phyloP scores from a whole-genome alignment of 2,329 filamentous ascomycete species.

The Colletotrichum somersetense region DNA sequence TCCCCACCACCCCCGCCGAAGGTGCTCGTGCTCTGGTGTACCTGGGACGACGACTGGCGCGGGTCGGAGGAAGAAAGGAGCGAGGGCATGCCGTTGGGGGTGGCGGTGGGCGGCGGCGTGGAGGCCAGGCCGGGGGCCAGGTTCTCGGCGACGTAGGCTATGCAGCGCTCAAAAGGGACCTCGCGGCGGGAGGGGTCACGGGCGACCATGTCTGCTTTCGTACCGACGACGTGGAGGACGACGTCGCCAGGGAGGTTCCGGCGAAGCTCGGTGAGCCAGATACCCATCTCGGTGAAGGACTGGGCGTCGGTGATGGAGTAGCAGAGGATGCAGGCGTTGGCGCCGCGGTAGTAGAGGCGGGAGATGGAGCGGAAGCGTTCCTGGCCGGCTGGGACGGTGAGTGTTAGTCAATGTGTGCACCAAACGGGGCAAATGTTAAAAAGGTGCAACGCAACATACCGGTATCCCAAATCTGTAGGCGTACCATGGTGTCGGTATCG shows the following conservation, averaged over 20 bases:
- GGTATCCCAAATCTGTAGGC: constrained; percentile 97
- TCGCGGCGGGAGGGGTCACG: constrained; percentile 82
- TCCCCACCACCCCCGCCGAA: constrained; percentile 60
- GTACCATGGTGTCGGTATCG: constrained; percentile 86
- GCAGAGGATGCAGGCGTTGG: constrained; percentile 93
- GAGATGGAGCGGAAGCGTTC: constrained; percentile 96
- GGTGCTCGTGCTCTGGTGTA: constrained; percentile 34
- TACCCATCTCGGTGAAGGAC: constrained; percentile 92
- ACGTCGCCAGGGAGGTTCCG: constrained; percentile 82
- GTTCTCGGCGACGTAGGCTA: constrained; percentile 94
- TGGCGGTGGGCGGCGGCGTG: constrained; percentile 76
- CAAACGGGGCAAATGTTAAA: constrained; percentile 1
- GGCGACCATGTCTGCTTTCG: constrained; percentile 91
- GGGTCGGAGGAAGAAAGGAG: constrained; percentile 45
- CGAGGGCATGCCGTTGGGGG: constrained; percentile 50
- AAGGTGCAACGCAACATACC: constrained; percentile 57
- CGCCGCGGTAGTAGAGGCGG: constrained; percentile 94
- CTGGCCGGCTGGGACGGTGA: constrained; percentile 75
- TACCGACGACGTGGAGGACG: constrained; percentile 94
- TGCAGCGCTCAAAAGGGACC: constrained; percentile 94
- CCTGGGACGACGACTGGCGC: constrained; percentile 35
- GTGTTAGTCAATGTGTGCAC: constrained; percentile 3
- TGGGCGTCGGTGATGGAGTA: constrained; percentile 91
- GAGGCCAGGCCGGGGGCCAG: constrained; percentile 78
- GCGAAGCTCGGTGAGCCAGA: constrained; percentile 88